Conservation (phyloP, 768 basidiomycete species). For the Pleurotus sapidus region DNA sequence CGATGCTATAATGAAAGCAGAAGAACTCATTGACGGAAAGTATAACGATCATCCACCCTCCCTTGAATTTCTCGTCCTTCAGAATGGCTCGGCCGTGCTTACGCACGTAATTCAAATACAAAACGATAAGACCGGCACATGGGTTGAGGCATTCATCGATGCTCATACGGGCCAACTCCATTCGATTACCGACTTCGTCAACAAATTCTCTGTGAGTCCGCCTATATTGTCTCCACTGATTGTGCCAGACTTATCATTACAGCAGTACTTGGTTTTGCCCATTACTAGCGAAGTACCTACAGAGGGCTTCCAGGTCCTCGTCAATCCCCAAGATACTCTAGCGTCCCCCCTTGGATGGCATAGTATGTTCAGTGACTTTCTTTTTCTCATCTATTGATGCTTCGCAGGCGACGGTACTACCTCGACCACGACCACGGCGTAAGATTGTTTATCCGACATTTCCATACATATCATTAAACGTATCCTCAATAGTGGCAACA, state of each 20-base stretch:
- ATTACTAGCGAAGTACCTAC: constrained; percentile 46
- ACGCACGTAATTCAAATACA: constrained; percentile 35
- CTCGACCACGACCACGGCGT: constrained; percentile 16
- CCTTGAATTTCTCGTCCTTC: constrained; percentile 37
- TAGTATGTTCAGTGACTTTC: constrained; percentile 7
- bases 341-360: constrained; percentile 64
- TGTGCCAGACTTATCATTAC: background rate
- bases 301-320: constrained; percentile 47
- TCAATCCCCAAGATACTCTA: constrained; percentile 48
- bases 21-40: constrained; percentile 32
- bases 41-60: constrained; percentile 36
- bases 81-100: constrained; percentile 34
- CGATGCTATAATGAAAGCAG: constrained; percentile 33
- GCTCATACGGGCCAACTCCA: constrained; percentile 49
- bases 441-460: background rate
- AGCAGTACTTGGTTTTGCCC: constrained; percentile 45
- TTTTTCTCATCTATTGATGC: background rate
- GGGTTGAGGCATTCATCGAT: constrained; percentile 59
- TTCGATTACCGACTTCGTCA: constrained; percentile 49
- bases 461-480: background rate
- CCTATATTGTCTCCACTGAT: background rate
- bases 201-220: constrained; percentile 32
- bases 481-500: constrained; percentile 30
- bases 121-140: constrained; percentile 32
- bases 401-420: constrained; percentile 14